Conservation (phyloP, 225 moss, liverwort and hornwort species). For the Polytrichum formosum region DNA sequence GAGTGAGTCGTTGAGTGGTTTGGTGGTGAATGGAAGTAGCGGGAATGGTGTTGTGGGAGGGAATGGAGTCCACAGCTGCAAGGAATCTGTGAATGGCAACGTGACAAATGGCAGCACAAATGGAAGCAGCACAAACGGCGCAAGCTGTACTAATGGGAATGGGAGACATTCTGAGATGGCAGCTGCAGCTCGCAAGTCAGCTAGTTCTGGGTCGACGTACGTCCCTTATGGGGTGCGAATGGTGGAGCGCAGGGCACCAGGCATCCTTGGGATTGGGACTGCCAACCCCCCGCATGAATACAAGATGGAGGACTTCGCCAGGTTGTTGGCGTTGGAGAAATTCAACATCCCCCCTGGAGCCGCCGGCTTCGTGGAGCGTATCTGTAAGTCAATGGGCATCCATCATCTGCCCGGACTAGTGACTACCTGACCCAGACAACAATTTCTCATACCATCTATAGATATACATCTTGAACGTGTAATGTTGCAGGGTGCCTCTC, state of each 20-base stretch:
- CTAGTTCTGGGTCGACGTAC: neutral
- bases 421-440: too few relatives aligned
- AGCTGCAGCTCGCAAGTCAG: too few relatives aligned
- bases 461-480: neutral
- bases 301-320: conserved; percentile 18
- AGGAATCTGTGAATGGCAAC: neutral
- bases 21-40: neutral
- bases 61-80: neutral
- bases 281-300: conserved; percentile 22
- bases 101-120: too few relatives aligned
- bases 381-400: conserved; percentile 17
- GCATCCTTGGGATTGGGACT: conserved; percentile 24
- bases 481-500: neutral
- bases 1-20: neutral
- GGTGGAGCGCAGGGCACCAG: conserved; percentile 23
- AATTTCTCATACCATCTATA: neutral
- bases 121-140: neutral
- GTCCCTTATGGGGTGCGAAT: conserved; percentile 6
- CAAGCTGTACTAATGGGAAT: neutral
- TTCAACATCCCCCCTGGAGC: conserved; percentile 15
- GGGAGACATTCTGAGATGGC: neutral
- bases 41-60: neutral
- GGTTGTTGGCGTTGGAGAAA: neutral
- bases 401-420: too few relatives aligned
- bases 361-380: conserved; percentile 18